phyloP scores from a whole-genome alignment of 768 basidiomycete genomes.

The Lactarius sanguifluus region DNA sequence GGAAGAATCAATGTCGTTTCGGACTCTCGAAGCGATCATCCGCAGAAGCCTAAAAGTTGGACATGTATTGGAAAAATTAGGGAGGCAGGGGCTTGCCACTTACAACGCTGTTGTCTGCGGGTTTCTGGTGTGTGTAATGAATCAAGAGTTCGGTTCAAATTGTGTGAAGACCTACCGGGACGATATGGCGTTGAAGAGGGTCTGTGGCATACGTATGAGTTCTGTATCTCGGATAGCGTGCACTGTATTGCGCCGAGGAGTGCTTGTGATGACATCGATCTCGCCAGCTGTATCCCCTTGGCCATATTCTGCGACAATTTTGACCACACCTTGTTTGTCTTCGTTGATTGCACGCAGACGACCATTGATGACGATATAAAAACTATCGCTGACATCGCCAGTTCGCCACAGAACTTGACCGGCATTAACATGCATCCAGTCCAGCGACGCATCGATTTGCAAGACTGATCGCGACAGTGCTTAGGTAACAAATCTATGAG shows the following conservation, averaged over 20 bases:
- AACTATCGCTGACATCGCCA: slow-evolving; percentile 88
- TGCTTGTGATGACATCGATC: slow-evolving; percentile 94
- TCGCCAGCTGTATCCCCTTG: slow-evolving; percentile 98
- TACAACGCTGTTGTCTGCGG: slow-evolving; percentile 85
- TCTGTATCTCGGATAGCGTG: slow-evolving; percentile 99
- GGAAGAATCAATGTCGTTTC: slow-evolving; percentile 73
- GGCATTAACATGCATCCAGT: slow-evolving; percentile 97
- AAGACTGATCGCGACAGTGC: slow-evolving; percentile 55
- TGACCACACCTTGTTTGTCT: slow-evolving; percentile 69
- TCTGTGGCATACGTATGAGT: slow-evolving; percentile 94
- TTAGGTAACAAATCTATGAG: not conserved
- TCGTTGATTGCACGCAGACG: slow-evolving; percentile 89
- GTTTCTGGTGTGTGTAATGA: slow-evolving; percentile 49
- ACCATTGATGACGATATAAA: slow-evolving; percentile 98
- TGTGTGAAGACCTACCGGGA: slow-evolving; percentile 52
- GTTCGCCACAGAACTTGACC: slow-evolving; percentile 95
- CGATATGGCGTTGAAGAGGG: slow-evolving; percentile 96
- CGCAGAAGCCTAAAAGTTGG: slow-evolving; percentile 56
- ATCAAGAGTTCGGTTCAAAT: slow-evolving; percentile 14
- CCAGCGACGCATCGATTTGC: slow-evolving; percentile 94
- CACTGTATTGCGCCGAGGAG: slow-evolving; percentile 81
- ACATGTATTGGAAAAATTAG: not conserved
- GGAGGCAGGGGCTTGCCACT: slow-evolving; percentile 31
- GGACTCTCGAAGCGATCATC: slow-evolving; percentile 90
- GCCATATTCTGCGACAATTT: slow-evolving; percentile 90